phyloP scores from a whole-genome alignment of 257 asterid species.

The Voacanga thouarsii region DNA sequence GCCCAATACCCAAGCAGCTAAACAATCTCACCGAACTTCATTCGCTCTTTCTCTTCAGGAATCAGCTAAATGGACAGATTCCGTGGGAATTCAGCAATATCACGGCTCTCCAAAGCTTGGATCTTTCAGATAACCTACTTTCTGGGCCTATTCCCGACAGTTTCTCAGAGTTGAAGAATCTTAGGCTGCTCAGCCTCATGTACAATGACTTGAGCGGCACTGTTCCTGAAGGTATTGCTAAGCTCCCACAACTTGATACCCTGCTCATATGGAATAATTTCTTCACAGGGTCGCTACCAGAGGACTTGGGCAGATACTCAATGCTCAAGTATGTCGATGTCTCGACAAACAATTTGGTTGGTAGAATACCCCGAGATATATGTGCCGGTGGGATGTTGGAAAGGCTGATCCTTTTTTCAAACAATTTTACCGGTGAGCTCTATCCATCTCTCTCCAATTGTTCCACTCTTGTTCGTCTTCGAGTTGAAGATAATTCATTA shows the following conservation, averaged over 20 bases:
- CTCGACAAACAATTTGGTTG: constrained; percentile 74
- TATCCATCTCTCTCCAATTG: constrained; percentile 79
- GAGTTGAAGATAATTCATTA: constrained; percentile 73
- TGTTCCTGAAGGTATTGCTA: constrained; percentile 75
- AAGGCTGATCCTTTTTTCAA: constrained; percentile 73
- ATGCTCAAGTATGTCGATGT: constrained; percentile 70
- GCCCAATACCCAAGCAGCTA: constrained; percentile 56
- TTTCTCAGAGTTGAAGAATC: constrained; percentile 67
- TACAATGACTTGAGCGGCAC: constrained; percentile 74
- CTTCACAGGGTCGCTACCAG: constrained; percentile 76
- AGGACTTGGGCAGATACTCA: constrained; percentile 60
- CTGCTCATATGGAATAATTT: constrained; percentile 85
- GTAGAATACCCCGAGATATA: constrained; percentile 59
- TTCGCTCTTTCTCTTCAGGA: constrained; percentile 84
- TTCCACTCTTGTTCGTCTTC: constrained; percentile 79
- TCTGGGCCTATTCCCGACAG: constrained; percentile 79
- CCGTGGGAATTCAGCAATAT: constrained; percentile 65
- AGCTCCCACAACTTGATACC: constrained; percentile 74
- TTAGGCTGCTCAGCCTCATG: constrained; percentile 77
- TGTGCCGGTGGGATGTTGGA: constrained; percentile 62
- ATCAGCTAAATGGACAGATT: constrained; percentile 53
- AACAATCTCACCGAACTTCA: constrained; percentile 73
- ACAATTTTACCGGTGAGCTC: constrained; percentile 70
- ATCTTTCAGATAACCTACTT: constrained; percentile 88
- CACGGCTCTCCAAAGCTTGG: constrained; percentile 69